These are phyloP conservation scores for Rhizopus sp. DNA, from an alignment of 371 early-diverging fungal species.

Conservation along the genomic window DNA sequence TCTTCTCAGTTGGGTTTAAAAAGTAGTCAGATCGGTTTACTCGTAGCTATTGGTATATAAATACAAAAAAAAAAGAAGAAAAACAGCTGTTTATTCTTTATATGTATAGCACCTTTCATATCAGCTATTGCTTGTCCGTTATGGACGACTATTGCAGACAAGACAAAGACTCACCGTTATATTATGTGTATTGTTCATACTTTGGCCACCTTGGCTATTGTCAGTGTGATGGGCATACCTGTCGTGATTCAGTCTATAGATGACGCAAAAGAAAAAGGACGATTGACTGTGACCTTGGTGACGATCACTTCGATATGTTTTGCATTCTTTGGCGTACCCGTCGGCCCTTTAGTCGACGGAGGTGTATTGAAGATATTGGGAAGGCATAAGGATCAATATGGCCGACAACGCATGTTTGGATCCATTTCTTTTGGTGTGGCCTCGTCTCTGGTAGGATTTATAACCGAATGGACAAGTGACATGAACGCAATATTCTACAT, in stretches of 20 bases:
- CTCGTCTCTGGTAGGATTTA: slow-evolving; percentile 48
- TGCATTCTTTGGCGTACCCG: slow-evolving; percentile 57
- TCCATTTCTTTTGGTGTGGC: slow-evolving; percentile 55
- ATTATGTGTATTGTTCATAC: slow-evolving; percentile 58
- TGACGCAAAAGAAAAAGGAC: slow-evolving; percentile 28
- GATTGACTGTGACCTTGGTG: slow-evolving; percentile 40
- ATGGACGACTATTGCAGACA: slow-evolving; percentile 54
- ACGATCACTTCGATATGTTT: slow-evolving; percentile 51
- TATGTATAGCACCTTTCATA: slow-evolving; percentile 47
- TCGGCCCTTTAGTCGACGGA: slow-evolving; percentile 53
- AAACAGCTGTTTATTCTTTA: neutral
- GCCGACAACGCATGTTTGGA: slow-evolving; percentile 57
- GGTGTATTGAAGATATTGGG: slow-evolving; percentile 54
- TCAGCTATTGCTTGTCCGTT: slow-evolving; percentile 57
- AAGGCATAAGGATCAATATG: slow-evolving; percentile 52
- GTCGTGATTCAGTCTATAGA: slow-evolving; percentile 37
- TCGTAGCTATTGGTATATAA: slow-evolving; percentile 52
- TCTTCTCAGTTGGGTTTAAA: slow-evolving; percentile 48
- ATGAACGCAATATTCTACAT: slow-evolving; percentile 56
- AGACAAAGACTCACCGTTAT: slow-evolving; percentile 50
- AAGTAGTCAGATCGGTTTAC: slow-evolving; percentile 52
- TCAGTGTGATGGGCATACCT: slow-evolving; percentile 56
- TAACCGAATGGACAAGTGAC: slow-evolving; percentile 49
- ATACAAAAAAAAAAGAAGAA: neutral
- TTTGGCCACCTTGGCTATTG: slow-evolving; percentile 50